Conservation (phyloP, 257 asterid genomes). For the Capsicum pubescens region DNA sequence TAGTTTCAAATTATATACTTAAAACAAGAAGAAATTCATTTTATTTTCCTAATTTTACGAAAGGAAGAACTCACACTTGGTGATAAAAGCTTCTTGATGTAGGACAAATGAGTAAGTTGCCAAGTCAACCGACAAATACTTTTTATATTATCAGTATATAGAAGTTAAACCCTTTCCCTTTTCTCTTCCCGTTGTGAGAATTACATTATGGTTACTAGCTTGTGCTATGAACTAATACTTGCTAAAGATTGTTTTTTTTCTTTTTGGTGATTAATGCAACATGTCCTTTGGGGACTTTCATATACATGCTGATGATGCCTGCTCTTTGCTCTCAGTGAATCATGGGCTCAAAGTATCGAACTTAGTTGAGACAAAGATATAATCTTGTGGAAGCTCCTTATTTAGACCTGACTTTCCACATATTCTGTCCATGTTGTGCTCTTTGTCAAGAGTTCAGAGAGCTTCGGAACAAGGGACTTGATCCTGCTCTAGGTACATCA, state of each 20-base stretch:
- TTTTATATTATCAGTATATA: neutral
- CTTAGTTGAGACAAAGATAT: conserved; percentile 44
- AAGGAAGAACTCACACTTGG: too few species aligned
- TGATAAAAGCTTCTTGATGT: conserved; percentile 31
- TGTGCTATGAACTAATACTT: neutral
- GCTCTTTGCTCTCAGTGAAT: conserved; percentile 48
- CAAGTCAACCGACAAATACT: neutral
- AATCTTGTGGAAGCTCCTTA: conserved; percentile 60
- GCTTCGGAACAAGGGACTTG: conserved; percentile 49
- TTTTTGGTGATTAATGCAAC: conserved; percentile 36
- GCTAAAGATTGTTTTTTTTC: neutral
- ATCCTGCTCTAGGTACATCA: conserved; percentile 49
- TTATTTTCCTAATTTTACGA: too few species aligned
- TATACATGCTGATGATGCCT: conserved; percentile 53
- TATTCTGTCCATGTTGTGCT: conserved; percentile 52
- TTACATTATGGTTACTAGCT: neutral
- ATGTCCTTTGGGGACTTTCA: conserved; percentile 46
- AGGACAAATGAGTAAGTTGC: conserved; percentile 47
- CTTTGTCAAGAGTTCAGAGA: conserved; percentile 63
- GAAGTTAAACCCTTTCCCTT: neutral
- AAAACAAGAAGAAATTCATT: too few species aligned
- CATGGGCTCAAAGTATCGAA: conserved; percentile 54
- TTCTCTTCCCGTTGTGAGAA: neutral
- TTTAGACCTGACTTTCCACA: conserved; percentile 45
- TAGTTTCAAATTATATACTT: too few species aligned